Conservation (phyloP, 371 early-diverging fungal genomes). For the Mortierella sp. region DNA sequence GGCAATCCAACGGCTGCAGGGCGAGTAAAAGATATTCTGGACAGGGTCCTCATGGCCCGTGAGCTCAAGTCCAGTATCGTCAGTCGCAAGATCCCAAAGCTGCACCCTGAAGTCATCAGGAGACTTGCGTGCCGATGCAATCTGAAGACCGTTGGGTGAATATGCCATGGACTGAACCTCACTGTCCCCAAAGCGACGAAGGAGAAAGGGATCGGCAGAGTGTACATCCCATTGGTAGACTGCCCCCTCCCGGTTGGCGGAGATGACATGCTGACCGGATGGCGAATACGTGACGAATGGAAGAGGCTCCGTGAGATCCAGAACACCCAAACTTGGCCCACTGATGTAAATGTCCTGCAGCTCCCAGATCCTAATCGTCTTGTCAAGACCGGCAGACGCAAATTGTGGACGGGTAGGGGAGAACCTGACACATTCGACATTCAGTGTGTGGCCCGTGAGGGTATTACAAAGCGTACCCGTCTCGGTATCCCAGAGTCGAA, state of each 20-base stretch:
- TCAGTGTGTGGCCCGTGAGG: neutral
- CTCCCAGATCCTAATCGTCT: neutral
- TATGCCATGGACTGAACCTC: neutral
- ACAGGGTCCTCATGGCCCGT: neutral
- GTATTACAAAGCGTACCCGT: neutral
- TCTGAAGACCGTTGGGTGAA: neutral
- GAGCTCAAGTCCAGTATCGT: neutral
- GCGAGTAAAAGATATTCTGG: neutral
- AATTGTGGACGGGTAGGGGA: neutral
- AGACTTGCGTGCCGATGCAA: neutral
- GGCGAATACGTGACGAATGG: neutral
- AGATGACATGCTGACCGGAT: neutral
- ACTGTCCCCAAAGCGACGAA: neutral
- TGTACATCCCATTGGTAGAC: neutral
- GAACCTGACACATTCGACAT: neutral
- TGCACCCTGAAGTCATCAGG: neutral
- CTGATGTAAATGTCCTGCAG: neutral
- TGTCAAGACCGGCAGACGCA: neutral
- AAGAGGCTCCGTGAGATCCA: neutral
- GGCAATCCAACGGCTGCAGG: neutral
- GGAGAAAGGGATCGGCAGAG: neutral
- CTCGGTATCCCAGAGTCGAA: conserved; percentile 1
- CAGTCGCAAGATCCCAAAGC: neutral
- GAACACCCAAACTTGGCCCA: neutral
- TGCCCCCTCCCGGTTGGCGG: neutral